A percentile compares a stretch with the other conserved stretches of the same genome.
phyloP scores from a whole-genome alignment of 2,329 filamentous ascomycete genomes.

The Fusarium dimerum region DNA sequence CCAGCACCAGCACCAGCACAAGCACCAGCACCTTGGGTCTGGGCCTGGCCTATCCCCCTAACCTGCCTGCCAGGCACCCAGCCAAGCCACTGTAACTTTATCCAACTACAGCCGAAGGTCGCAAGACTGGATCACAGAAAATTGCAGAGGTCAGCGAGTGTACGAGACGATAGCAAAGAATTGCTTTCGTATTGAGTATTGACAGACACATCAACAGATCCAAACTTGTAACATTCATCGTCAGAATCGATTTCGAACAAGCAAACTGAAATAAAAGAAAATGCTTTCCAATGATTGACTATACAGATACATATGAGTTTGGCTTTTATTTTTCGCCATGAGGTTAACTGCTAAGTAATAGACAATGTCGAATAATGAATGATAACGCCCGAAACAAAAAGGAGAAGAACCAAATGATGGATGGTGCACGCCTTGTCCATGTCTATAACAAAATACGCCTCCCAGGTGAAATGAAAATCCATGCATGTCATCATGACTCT shows the following conservation, averaged over 20 bases:
- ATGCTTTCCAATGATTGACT: background rate
- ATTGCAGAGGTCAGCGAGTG: too few relatives aligned
- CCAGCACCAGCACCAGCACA: too few relatives aligned
- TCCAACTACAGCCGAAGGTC: too few relatives aligned
- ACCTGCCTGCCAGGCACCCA: too few relatives aligned
- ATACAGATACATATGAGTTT: background rate
- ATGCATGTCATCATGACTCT: conserved; percentile 24
- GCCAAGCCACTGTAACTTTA: too few relatives aligned
- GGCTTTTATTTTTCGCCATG: background rate
- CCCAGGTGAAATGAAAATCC: conserved; percentile 10
- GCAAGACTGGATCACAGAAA: too few relatives aligned
- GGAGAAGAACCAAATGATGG: background rate
- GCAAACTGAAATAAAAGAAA: background rate
- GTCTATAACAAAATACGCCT: conserved; percentile 17
- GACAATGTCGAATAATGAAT: background rate
- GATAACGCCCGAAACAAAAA: background rate
- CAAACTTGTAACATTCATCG: too few relatives aligned
- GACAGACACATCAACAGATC: too few relatives aligned
- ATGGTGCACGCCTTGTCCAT: conserved; percentile 9
- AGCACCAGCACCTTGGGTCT: background rate
- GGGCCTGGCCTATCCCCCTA: too few relatives aligned
- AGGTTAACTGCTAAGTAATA: background rate
- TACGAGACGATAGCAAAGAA: too few relatives aligned
- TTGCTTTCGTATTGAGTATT: too few relatives aligned
- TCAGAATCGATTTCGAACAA: background rate